These are phyloP conservation scores for Aspergillus sp. DNA, from an alignment of 2,329 filamentous ascomycete genomes.

Conservation along the genomic window DNA sequence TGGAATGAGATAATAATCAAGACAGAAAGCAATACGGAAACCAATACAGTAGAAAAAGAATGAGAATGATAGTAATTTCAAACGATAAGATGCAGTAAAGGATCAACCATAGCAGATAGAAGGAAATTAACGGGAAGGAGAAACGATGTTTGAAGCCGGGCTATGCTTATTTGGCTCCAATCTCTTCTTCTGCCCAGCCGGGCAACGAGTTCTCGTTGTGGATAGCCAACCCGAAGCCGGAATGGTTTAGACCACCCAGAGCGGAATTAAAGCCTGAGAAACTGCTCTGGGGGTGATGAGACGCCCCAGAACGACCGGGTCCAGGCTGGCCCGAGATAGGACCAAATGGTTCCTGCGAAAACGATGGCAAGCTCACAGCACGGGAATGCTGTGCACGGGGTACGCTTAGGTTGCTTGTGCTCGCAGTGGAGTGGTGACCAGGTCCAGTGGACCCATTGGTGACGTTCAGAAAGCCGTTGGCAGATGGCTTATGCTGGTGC, in stretches of 20 bases:
- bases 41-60: slow-evolving; percentile 29
- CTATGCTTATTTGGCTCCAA: slow-evolving; percentile 52
- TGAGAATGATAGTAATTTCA: slow-evolving; percentile 17
- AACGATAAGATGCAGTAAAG: slow-evolving; percentile 18
- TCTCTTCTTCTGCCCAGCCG: slow-evolving; percentile 65
- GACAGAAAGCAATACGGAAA: slow-evolving; percentile 15
- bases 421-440: slow-evolving; percentile 69
- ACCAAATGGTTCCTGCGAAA: slow-evolving; percentile 60
- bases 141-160: slow-evolving; percentile 18
- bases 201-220: slow-evolving; percentile 58
- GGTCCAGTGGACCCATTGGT: slow-evolving; percentile 64
- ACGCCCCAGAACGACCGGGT: slow-evolving; percentile 35
- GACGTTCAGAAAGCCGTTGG: slow-evolving; percentile 59
- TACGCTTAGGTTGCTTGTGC: slow-evolving; percentile 54
- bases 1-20: slow-evolving; percentile 28
- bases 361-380: slow-evolving; percentile 82
- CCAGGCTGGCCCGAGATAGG: slow-evolving; percentile 37
- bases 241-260: slow-evolving; percentile 58
- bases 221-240: slow-evolving; percentile 60
- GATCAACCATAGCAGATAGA: slow-evolving; percentile 24
- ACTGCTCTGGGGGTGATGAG: slow-evolving; percentile 49
- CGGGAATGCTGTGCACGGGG: slow-evolving; percentile 67
- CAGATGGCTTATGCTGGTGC: slow-evolving; percentile 61
- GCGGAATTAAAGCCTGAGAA: slow-evolving; percentile 61
- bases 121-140: slow-evolving; percentile 21